Evolutionary conservation across 305 asterid genomes (phyloP).

Genomic region (Striga hermonthica): DNA sequence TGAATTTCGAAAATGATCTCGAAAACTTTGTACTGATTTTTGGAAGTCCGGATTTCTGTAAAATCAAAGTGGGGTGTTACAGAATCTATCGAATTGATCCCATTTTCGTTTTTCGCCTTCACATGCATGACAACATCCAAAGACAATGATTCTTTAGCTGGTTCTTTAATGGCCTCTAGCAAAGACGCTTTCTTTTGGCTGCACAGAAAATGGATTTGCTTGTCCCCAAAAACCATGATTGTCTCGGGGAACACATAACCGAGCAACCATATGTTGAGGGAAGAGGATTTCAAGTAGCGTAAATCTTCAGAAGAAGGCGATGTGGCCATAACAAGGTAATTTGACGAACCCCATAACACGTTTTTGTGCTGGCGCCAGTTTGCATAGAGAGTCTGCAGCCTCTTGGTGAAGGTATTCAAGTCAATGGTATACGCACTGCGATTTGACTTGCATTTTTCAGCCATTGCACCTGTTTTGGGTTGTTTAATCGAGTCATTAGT

Average conservation of each 20-base stretch:
- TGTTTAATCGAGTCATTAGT: too few relatives aligned
- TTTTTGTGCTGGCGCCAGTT: constrained; percentile 53
- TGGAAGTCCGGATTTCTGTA: too few relatives aligned
- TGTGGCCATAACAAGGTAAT: constrained; percentile 56
- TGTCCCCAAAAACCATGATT: constrained; percentile 60
- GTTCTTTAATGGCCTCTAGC: constrained; percentile 60
- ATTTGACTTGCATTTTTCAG: too few relatives aligned
- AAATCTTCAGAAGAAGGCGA: constrained; percentile 69
- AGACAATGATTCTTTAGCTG: too few relatives aligned
- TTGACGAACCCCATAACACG: constrained; percentile 58
- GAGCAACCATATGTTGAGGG: constrained; percentile 68
- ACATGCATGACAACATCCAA: too few relatives aligned
- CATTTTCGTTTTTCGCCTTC: too few relatives aligned
- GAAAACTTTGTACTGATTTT: too few relatives aligned
- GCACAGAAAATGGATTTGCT: constrained; percentile 60
- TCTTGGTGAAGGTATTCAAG: constrained; percentile 44
- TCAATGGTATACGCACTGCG: too few relatives aligned
- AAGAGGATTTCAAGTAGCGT: constrained; percentile 70
- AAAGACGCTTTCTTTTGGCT: constrained; percentile 70
- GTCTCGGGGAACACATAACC: constrained; percentile 87
- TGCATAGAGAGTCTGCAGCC: constrained; percentile 50
- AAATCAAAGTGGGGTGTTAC: too few relatives aligned
- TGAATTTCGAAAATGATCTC: too few relatives aligned
- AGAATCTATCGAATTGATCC: too few relatives aligned
- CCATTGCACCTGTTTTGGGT: too few relatives aligned